These are phyloP conservation scores for Aureobasidium lini DNA, from an alignment of 2,329 filamentous ascomycete genomes.

Conservation along the genomic window DNA sequence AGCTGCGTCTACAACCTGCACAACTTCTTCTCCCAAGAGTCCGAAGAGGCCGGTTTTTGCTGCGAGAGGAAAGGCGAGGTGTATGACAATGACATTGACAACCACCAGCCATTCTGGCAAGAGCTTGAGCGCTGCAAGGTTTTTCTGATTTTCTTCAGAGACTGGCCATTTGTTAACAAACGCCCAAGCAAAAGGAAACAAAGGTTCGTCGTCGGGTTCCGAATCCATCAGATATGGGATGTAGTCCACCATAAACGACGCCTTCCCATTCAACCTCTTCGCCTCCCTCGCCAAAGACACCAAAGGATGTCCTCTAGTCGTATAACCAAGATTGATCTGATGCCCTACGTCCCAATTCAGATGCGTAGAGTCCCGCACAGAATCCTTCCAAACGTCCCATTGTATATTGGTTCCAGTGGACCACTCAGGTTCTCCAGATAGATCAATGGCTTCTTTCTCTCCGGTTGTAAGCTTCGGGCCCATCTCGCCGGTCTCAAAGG, in stretches of 20 bases:
- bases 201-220: not conserved
- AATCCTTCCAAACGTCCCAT: too few species aligned
- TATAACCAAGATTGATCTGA: not conserved
- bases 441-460: too few species aligned
- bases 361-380: not conserved
- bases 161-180: not conserved
- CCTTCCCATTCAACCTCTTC: slow-evolving; percentile 1
- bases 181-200: not conserved
- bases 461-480: too few species aligned
- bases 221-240: not conserved
- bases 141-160: not conserved
- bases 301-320: not conserved
- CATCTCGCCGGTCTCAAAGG: too few species aligned
- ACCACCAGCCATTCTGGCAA: slow-evolving; percentile 14
- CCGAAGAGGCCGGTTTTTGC: slow-evolving; percentile 13
- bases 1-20: slow-evolving; percentile 15
- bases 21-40: slow-evolving; percentile 11
- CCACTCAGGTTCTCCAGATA: too few species aligned
- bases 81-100: slow-evolving; percentile 13
- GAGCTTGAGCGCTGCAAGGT: slow-evolving; percentile 9
- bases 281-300: not conserved
- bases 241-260: slow-evolving; percentile 4
- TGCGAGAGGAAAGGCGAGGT: slow-evolving; percentile 8
- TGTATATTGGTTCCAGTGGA: too few species aligned
- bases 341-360: not conserved